Percentiles rank a stretch among this genome's conserved stretches.
phyloP scores from a whole-genome alignment of 371 early-diverging fungal genomes.

The Mucor circinelloides region DNA sequence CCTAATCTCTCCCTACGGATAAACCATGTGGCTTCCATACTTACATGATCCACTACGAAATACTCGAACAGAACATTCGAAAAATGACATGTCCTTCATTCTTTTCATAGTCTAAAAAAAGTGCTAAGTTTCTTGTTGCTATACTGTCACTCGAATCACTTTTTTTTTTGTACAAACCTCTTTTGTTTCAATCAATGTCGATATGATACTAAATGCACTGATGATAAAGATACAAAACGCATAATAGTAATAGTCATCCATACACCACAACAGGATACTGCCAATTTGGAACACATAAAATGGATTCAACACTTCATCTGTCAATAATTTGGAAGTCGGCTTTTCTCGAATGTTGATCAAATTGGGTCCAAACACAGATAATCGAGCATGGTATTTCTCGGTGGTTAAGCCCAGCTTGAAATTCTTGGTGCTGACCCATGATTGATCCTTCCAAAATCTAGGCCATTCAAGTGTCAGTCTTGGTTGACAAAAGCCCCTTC shows the following conservation, averaged over 20 bases:
- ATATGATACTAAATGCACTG: constrained; percentile 72
- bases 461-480: neutral
- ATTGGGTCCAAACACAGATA: constrained; percentile 85
- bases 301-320: constrained; percentile 89
- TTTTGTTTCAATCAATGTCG: constrained; percentile 86
- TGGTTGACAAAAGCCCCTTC: neutral
- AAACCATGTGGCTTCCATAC: constrained; percentile 4
- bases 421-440: constrained; percentile 60
- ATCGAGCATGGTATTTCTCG: constrained; percentile 61
- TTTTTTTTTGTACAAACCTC: constrained; percentile 51
- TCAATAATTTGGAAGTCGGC: constrained; percentile 69
- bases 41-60: constrained; percentile 72
- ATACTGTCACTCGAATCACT: too few relatives aligned
- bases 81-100: constrained; percentile 86
- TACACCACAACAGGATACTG: constrained; percentile 88
- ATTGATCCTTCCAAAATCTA: constrained; percentile 77
- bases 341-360: constrained; percentile 82
- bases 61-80: constrained; percentile 79
- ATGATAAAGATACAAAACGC: constrained; percentile 92
- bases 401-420: constrained; percentile 59
- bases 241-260: constrained; percentile 96
- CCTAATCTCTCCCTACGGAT: neutral
- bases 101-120: constrained; percentile 65
- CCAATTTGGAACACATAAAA: constrained; percentile 95
- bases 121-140: neutral